Percentiles rank a stretch among this genome's conserved stretches.
Conservation (phyloP, 192 early-diverging fungal species). For the Linderina pennispora region DNA sequence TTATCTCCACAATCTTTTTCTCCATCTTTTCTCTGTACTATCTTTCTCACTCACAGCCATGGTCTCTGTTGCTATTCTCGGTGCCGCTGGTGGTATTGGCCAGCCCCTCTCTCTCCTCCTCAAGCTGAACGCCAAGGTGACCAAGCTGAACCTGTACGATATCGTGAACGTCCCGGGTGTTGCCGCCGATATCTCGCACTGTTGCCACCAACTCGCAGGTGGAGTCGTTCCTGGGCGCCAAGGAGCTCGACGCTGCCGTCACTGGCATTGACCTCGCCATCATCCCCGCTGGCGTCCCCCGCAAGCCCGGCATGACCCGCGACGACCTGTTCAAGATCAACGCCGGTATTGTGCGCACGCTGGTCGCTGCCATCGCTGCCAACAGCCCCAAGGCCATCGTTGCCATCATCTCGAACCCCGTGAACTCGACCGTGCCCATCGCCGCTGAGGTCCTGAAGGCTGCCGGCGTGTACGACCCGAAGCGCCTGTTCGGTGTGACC, state of each 20-base stretch:
- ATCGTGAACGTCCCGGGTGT: slow-evolving; percentile 98
- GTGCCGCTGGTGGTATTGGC: slow-evolving; percentile 93
- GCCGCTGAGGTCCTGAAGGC: slow-evolving; percentile 92
- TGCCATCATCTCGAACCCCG: slow-evolving; percentile 93
- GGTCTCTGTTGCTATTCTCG: slow-evolving; percentile 54
- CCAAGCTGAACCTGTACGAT: slow-evolving; percentile 88
- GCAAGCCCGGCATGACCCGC: slow-evolving; percentile 98
- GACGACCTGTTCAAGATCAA: slow-evolving; percentile 99
- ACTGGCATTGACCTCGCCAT: slow-evolving; percentile 63
- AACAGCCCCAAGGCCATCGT: slow-evolving; percentile 77
- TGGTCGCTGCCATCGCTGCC: slow-evolving; percentile 74
- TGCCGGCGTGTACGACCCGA: slow-evolving; percentile 80
- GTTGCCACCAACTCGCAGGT: slow-evolving; percentile 80
- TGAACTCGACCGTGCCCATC: slow-evolving; percentile 97
- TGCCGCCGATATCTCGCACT: slow-evolving; percentile 88
- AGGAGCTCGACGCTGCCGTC: slow-evolving; percentile 65
- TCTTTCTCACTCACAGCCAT: slow-evolving; percentile 15
- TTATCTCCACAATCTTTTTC: not conserved
- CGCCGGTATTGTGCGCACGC: slow-evolving; percentile 84
- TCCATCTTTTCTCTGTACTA: too few relatives aligned
- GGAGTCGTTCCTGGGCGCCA: slow-evolving; percentile 61
- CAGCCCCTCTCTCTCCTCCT: slow-evolving; percentile 93
- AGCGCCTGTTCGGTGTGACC: slow-evolving; percentile 89
- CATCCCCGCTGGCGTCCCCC: slow-evolving; percentile 94
- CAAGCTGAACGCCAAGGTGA: slow-evolving; percentile 82